Conservation (phyloP, 2,329 filamentous ascomycete species). For the Ciborinia camelliae region DNA sequence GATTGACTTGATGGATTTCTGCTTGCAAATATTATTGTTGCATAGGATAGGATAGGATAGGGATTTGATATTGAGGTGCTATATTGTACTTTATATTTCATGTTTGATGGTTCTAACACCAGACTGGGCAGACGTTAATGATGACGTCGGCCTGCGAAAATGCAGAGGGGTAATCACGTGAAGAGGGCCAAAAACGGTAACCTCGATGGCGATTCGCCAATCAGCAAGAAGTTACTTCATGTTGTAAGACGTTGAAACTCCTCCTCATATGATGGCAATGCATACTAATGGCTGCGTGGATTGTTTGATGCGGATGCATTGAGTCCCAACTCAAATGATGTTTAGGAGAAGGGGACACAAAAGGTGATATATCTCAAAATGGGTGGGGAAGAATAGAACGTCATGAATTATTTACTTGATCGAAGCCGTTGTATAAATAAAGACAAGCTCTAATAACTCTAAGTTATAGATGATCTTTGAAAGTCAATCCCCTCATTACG, state of each 20-base stretch:
- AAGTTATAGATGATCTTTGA: not conserved
- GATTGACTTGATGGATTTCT: not conserved
- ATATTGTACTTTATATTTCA: not conserved
- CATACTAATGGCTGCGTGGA: not conserved
- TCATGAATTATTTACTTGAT: slow-evolving; percentile 14
- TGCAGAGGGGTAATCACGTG: slow-evolving; percentile 14
- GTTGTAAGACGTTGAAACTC: not conserved
- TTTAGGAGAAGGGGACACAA: not conserved
- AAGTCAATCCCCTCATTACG: slow-evolving; percentile 9
- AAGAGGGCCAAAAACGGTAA: not conserved
- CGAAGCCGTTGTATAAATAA: not conserved
- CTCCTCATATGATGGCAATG: not conserved
- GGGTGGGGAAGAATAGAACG: not conserved
- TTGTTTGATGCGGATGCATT: not conserved
- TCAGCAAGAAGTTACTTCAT: not conserved
- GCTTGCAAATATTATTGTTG: not conserved
- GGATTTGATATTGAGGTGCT: no score
- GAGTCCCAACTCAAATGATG: not conserved
- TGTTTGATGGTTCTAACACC: not conserved
- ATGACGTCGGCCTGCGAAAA: slow-evolving; percentile 6
- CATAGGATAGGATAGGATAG: not conserved
- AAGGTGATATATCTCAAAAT: not conserved
- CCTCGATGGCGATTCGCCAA: not conserved
- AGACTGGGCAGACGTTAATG: slow-evolving; percentile 5
- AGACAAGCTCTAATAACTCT: slow-evolving; percentile 6